Conservation (phyloP, 768 basidiomycete species). For the Lactarius sanguifluus region DNA sequence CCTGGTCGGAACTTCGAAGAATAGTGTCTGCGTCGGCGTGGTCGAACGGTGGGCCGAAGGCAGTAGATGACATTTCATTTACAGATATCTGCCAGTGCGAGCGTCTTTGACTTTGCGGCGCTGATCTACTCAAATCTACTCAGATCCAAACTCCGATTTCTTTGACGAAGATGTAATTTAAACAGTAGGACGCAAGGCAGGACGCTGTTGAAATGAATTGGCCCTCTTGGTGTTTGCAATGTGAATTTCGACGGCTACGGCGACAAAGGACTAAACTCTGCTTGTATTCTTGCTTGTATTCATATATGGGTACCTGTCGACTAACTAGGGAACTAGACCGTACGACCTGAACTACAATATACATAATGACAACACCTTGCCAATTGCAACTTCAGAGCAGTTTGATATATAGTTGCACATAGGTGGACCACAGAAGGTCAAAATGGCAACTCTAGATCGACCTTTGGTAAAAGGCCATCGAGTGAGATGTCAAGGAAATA, state of each 20-base stretch:
- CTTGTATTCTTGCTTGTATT: too few species aligned
- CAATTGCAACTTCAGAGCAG: not conserved
- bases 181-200: too few species aligned
- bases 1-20: constrained; percentile 16
- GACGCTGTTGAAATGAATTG: too few species aligned
- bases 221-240: too few species aligned
- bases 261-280: too few species aligned
- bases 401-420: not conserved
- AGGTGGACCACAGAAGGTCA: not conserved
- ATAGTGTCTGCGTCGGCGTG: constrained; percentile 1
- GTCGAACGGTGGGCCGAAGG: not conserved
- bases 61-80: not conserved
- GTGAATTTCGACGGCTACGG: too few species aligned
- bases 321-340: too few species aligned
- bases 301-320: not conserved
- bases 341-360: not conserved
- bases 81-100: too few species aligned
- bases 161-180: too few species aligned
- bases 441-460: constrained; percentile 1
- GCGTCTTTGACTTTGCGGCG: too few species aligned
- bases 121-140: too few species aligned
- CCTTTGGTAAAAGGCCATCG: not conserved
- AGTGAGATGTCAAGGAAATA: not conserved
- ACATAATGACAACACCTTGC: not conserved
- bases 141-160: too few species aligned